A percentile compares a stretch with the other conserved stretches of the same genome.
phyloP scores from a whole-genome alignment of 208 protist species.

The Trypanosoma cruzi region DNA sequence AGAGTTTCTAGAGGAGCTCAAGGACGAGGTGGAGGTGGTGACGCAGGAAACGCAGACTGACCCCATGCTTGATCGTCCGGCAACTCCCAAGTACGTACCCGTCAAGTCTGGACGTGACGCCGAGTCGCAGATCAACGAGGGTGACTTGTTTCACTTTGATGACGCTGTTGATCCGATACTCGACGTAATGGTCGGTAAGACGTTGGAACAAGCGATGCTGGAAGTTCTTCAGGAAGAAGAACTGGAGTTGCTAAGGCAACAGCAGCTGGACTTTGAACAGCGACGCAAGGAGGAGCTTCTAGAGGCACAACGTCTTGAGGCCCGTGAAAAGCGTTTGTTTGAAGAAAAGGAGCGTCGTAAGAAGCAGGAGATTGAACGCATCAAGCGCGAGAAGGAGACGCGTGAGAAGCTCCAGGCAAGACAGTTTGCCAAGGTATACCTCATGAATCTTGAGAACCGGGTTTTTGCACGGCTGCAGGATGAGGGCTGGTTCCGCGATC shows the following conservation, averaged over 20 bases:
- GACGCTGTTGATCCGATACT: conserved; percentile 96
- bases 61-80: conserved; percentile 94
- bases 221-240: conserved; percentile 99
- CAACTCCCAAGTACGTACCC: conserved; percentile 95
- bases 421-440: conserved; percentile 93
- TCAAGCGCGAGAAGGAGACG: conserved; percentile 89
- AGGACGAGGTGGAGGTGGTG: conserved; percentile 78
- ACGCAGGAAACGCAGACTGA: conserved; percentile 96
- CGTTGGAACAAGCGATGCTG: conserved; percentile 97
- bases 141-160: conserved; percentile 98
- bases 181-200: conserved; percentile 97
- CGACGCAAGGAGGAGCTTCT: conserved; percentile 95
- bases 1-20: conserved; percentile 96
- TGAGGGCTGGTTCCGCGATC: conserved; percentile 96
- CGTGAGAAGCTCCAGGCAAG: conserved; percentile 94
- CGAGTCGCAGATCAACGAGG: conserved; percentile 96
- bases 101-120: conserved; percentile 94
- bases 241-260: conserved; percentile 90
- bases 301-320: conserved; percentile 95
- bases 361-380: conserved; percentile 92
- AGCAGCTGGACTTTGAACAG: conserved; percentile 96
- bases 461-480: conserved; percentile 93
- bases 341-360: conserved; percentile 97
- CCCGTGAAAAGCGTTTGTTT: conserved; percentile 93
- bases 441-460: conserved; percentile 90